Percentiles rank a stretch among this genome's conserved stretches.
phyloP scores from a whole-genome alignment of 2,329 filamentous ascomycete species.

The Graphiopsis chlorocephala region DNA sequence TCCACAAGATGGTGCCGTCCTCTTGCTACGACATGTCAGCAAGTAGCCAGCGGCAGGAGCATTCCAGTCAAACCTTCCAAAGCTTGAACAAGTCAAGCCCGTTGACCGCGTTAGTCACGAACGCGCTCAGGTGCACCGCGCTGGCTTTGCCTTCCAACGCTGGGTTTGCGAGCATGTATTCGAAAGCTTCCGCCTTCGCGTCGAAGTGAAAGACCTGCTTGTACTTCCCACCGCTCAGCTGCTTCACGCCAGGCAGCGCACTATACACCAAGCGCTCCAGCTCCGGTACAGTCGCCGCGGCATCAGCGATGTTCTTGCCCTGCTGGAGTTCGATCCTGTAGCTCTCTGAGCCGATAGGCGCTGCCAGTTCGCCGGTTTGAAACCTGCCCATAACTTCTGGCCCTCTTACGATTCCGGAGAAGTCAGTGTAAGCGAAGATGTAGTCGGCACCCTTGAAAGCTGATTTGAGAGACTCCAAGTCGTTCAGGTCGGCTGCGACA shows the following conservation, averaged over 20 bases:
- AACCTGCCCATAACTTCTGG: conserved; percentile 14
- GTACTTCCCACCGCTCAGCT: conserved; percentile 42
- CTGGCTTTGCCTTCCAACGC: conserved; percentile 18
- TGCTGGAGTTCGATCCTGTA: conserved; percentile 52
- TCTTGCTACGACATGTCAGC: not conserved
- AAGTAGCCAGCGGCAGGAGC: not conserved
- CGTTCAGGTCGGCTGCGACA: conserved; percentile 36
- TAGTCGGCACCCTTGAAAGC: conserved; percentile 38
- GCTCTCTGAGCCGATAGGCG: conserved; percentile 37
- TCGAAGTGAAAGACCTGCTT: conserved; percentile 43
- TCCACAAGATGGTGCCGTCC: not conserved
- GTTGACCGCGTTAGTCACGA: conserved; percentile 15
- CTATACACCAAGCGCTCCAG: conserved; percentile 42
- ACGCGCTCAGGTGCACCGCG: conserved; percentile 15
- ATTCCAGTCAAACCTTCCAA: conserved; percentile 21
- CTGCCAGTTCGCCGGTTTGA: not conserved
- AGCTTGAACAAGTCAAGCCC: conserved; percentile 15
- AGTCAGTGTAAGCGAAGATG: conserved; percentile 33
- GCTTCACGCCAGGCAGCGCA: conserved; percentile 33
- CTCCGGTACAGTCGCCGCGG: conserved; percentile 35
- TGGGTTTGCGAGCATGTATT: conserved; percentile 15
- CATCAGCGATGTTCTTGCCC: conserved; percentile 56
- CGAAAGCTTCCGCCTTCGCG: conserved; percentile 36
- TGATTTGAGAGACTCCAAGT: conserved; percentile 30
- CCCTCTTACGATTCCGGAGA: conserved; percentile 19